Conservation (phyloP, 352 stramenopile species). For the Phytophthora meadii region DNA sequence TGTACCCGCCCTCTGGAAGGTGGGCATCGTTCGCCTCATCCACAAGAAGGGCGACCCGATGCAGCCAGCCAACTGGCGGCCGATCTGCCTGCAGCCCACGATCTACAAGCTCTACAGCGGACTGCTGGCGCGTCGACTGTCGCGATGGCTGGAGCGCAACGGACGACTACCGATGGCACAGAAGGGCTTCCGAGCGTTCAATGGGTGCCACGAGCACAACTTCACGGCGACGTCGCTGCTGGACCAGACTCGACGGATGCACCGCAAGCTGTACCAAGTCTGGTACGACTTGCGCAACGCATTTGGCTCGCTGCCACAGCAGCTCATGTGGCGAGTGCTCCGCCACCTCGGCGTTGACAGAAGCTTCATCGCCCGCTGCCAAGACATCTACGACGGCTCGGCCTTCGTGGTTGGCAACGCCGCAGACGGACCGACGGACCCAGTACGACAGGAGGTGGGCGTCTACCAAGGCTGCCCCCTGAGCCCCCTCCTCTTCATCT, state of each 20-base stretch:
- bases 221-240: too few species aligned
- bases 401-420: slow-evolving; percentile 23
- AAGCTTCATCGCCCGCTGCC: background rate
- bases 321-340: background rate
- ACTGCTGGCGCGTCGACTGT: slow-evolving; percentile 21
- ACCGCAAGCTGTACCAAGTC: too few species aligned
- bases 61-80: slow-evolving; percentile 27
- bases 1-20: slow-evolving; percentile 32
- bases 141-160: slow-evolving; percentile 24
- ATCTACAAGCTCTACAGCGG: slow-evolving; percentile 46
- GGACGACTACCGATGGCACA: slow-evolving; percentile 6
- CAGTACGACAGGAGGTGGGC: slow-evolving; percentile 20
- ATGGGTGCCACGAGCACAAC: slow-evolving; percentile 14
- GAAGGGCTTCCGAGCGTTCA: slow-evolving; percentile 28
- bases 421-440: slow-evolving; percentile 21
- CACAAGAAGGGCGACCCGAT: slow-evolving; percentile 42
- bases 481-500: slow-evolving; percentile 33
- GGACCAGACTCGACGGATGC: too few species aligned
- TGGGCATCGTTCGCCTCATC: slow-evolving; percentile 33
- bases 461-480: slow-evolving; percentile 33
- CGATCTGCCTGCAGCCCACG: slow-evolving; percentile 37
- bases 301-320: too few species aligned
- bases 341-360: background rate
- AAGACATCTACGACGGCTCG: slow-evolving; percentile 10
- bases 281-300: too few species aligned